Conservation (phyloP, 768 basidiomycete genomes). For the Scleroderma citrinum region DNA sequence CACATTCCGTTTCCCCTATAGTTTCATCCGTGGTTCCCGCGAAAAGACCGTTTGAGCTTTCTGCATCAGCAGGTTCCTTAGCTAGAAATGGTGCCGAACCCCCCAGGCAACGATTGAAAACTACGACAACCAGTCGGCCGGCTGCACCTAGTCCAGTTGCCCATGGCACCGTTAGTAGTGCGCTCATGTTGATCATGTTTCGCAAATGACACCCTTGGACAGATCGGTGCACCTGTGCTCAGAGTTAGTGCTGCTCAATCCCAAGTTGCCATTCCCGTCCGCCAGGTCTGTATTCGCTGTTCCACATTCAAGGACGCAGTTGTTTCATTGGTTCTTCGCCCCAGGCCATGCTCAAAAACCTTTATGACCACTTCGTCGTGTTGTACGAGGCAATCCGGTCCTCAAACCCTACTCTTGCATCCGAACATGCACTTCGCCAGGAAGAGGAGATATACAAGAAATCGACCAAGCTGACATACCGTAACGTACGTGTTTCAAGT, state of each 20-base stretch:
- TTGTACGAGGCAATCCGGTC: conserved; percentile 58
- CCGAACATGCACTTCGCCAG: conserved; percentile 75
- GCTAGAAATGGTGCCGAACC: conserved; percentile 36
- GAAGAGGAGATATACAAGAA: conserved; percentile 75
- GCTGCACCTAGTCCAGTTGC: conserved; percentile 38
- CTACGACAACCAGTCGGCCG: conserved; percentile 39
- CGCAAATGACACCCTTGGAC: not conserved
- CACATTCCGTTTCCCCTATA: conserved; percentile 9
- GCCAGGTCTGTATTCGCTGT: conserved; percentile 50
- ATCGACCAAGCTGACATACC: conserved; percentile 75
- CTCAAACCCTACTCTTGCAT: conserved; percentile 53
- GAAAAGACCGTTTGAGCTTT: conserved; percentile 41
- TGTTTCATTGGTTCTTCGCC: conserved; percentile 1
- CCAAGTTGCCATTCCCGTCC: conserved; percentile 63
- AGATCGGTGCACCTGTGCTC: conserved; percentile 63
- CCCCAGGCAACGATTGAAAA: conserved; percentile 59
- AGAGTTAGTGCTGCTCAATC: conserved; percentile 63
- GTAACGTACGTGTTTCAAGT: conserved; percentile 50
- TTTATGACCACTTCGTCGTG: conserved; percentile 67
- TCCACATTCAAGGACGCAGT: not conserved
- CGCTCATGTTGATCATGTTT: not conserved
- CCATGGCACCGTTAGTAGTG: conserved; percentile 22
- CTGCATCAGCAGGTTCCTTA: conserved; percentile 23
- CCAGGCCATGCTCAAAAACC: conserved; percentile 66
- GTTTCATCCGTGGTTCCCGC: conserved; percentile 35